A percentile compares a stretch with the other conserved stretches of the same genome.
phyloP scores from a whole-genome alignment of 805 yeast species.

The Pichia cabralensis region DNA sequence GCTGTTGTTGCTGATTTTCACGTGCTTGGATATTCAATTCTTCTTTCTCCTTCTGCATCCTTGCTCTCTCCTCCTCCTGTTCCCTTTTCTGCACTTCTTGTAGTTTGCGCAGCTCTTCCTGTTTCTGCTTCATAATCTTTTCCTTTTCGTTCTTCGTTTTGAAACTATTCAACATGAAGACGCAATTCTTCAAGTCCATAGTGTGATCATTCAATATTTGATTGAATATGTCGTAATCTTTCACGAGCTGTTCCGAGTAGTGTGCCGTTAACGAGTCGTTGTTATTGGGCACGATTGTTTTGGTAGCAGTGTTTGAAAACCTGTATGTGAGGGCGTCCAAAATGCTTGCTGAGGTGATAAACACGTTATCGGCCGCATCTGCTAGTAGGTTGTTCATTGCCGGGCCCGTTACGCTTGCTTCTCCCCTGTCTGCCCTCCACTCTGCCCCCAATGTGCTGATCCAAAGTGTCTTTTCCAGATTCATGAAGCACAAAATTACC shows the following conservation, averaged over 20 bases:
- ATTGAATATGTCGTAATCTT: conserved; percentile 22
- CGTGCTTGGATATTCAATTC: no score
- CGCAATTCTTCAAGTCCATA: conserved; percentile 22
- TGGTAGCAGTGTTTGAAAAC: conserved; percentile 17
- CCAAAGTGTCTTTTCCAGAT: no score
- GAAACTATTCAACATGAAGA: conserved; percentile 18
- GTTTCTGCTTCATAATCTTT: conserved; percentile 17
- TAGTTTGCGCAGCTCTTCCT: conserved; percentile 9
- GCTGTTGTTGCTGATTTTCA: no score
- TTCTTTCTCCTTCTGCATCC: conserved; percentile 5
- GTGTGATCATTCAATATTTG: conserved; percentile 21
- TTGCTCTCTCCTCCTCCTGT: not conserved
- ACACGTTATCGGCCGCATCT: conserved; percentile 24
- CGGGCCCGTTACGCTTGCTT: no score
- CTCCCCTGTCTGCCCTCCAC: no score
- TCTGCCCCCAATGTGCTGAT: no score
- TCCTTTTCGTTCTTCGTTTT: conserved; percentile 22
- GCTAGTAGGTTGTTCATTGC: conserved; percentile 21
- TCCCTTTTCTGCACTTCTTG: conserved; percentile 3
- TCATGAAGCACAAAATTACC: no score
- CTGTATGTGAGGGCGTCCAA: conserved; percentile 23
- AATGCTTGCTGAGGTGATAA: conserved; percentile 25
- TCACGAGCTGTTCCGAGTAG: conserved; percentile 15
- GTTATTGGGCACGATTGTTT: conserved; percentile 21
- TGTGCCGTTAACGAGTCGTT: conserved; percentile 20